phyloP scores from a whole-genome alignment of 2,329 filamentous ascomycete species.

The Kalmusia sp. region DNA sequence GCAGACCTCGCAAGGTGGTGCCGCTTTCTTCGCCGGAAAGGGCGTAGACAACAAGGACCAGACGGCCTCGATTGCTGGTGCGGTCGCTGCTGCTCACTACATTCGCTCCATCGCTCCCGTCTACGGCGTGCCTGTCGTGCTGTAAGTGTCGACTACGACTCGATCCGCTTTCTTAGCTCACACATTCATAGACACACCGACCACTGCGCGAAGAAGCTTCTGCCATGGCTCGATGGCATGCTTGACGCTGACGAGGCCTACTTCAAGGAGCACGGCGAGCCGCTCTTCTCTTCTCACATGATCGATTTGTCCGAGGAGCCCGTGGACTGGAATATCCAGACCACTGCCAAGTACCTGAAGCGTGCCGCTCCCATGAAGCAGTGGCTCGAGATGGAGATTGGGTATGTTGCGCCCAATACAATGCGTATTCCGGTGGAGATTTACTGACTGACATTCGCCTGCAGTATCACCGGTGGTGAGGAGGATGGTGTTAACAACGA shows the following conservation, averaged over 20 bases:
- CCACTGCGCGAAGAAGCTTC: constrained; percentile 99
- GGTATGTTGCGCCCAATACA: constrained; percentile 38
- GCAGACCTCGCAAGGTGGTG: constrained; percentile 82
- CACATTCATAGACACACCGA: constrained; percentile 74
- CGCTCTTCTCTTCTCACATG: constrained; percentile 97
- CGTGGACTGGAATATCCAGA: constrained; percentile 89
- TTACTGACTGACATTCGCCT: constrained; percentile 57
- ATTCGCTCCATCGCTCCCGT: constrained; percentile 84
- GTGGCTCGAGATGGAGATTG: constrained; percentile 98
- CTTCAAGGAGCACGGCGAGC: constrained; percentile 92
- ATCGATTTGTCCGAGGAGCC: constrained; percentile 88
- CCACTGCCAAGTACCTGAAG: constrained; percentile 92
- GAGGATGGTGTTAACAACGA: constrained; percentile 99
- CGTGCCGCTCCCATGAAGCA: constrained; percentile 93
- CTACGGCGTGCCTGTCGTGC: constrained; percentile 82
- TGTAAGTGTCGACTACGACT: constrained; percentile 48
- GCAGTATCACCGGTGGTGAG: constrained; percentile 79
- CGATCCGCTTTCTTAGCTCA: background rate
- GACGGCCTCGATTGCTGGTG: constrained; percentile 85
- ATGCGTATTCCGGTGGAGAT: constrained; percentile 79
- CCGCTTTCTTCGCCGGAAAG: constrained; percentile 75
- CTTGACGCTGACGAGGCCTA: constrained; percentile 91
- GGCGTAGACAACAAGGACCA: constrained; percentile 63
- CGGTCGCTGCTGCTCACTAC: constrained; percentile 86
- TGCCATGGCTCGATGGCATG: constrained; percentile 84